phyloP scores from a whole-genome alignment of 441 rosid genomes.

The Gossypium lobatum region DNA sequence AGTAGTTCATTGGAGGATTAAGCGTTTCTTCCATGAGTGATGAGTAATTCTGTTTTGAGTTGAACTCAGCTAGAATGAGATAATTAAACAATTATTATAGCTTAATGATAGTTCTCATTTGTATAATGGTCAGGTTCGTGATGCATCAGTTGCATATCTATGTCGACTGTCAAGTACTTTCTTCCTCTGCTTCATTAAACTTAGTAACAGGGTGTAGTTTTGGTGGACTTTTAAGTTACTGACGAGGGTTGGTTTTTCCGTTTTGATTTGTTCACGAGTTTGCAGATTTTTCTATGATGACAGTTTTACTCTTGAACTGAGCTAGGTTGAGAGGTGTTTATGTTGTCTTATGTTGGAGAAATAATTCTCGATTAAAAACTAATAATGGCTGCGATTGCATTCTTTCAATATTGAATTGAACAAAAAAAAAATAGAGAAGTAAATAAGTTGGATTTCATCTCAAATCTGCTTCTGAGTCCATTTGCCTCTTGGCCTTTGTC shows the following conservation, averaged over 20 bases:
- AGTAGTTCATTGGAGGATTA: constrained; percentile 2
- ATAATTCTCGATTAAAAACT: neutral
- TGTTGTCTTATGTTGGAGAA: constrained; percentile 4
- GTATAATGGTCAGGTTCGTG: neutral
- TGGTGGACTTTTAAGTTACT: neutral
- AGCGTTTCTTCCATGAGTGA: neutral
- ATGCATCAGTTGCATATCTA: neutral
- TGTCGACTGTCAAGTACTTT: neutral
- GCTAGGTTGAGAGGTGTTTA: neutral
- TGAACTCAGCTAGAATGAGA: constrained; percentile 2
- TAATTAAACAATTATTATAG: neutral
- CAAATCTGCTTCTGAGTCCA: neutral
- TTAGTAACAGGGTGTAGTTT: neutral
- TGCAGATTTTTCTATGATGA: neutral
- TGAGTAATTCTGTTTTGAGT: neutral
- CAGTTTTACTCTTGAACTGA: neutral
- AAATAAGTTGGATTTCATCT: neutral
- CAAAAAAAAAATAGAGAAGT: neutral
- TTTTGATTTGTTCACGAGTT: neutral
- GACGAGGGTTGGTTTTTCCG: neutral
- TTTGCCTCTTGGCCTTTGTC: neutral
- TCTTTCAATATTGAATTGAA: neutral
- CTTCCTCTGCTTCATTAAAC: neutral
- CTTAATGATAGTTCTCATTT: neutral
- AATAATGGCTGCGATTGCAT: neutral